Evolutionary conservation across 306 rosid genomes (phyloP).

Genomic region (Quercus parvula): DNA sequence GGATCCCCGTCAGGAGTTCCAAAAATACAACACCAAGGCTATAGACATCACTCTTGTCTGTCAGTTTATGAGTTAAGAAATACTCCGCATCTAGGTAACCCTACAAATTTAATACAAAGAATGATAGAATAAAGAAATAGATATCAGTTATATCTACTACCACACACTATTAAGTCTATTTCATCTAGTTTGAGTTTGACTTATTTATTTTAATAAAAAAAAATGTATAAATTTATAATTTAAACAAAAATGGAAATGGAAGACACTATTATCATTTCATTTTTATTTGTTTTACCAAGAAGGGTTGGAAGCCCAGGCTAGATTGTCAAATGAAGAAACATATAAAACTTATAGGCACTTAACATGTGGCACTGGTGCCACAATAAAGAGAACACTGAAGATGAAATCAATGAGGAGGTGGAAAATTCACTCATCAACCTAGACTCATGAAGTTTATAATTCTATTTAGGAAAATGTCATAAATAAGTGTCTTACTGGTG

Average conservation of each 20-base stretch:
- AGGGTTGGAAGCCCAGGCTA: no score
- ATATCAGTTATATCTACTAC: not conserved
- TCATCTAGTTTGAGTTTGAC: not conserved
- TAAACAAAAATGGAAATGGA: no score
- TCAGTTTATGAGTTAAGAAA: not conserved
- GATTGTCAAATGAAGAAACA: no score
- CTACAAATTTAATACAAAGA: slow-evolving; percentile 25
- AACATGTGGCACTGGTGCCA: no score
- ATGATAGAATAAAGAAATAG: not conserved
- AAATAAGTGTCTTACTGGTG: slow-evolving; percentile 57
- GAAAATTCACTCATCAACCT: no score
- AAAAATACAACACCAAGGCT: slow-evolving; percentile 60
- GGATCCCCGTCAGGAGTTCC: slow-evolving; percentile 85
- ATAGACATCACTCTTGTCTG: not conserved
- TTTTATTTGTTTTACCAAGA: no score
- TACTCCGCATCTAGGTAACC: not conserved
- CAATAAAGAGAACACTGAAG: no score
- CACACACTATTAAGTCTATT: not conserved
- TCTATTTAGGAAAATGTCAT: not conserved
- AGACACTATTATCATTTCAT: no score
- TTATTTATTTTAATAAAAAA: not conserved
- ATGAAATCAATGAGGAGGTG: no score
- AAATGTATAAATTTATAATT: no score
- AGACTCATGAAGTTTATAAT: not conserved
- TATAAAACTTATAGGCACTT: no score